Conservation (phyloP, 441 rosid genomes). For the Gossypium davidsonii region DNA sequence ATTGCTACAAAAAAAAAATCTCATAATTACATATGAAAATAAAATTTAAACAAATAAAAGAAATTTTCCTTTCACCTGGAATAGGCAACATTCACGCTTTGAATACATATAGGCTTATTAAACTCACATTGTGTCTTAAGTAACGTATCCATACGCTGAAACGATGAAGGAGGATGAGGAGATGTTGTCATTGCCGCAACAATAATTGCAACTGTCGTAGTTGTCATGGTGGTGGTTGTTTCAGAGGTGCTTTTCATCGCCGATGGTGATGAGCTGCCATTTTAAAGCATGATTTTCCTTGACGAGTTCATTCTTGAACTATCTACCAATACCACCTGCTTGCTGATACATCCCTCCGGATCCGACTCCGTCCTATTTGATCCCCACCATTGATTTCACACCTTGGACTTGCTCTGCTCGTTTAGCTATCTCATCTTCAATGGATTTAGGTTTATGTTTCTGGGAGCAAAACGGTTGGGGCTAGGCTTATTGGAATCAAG, state of each 20-base stretch:
- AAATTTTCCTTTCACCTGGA: constrained; percentile 45
- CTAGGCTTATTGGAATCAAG: no score
- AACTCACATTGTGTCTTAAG: constrained; percentile 81
- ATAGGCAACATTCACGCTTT: constrained; percentile 94
- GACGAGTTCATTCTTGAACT: no score
- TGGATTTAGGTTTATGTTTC: no score
- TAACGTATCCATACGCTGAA: constrained; percentile 31
- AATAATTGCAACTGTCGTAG: no score
- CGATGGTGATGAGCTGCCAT: background rate
- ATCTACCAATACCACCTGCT: no score
- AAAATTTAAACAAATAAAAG: background rate
- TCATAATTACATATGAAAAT: background rate
- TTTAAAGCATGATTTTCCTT: background rate
- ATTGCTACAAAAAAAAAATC: no score
- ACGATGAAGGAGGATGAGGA: constrained; percentile 11
- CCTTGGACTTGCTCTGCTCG: no score
- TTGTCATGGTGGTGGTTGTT: background rate
- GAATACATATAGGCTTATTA: constrained; percentile 90
- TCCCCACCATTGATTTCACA: no score
- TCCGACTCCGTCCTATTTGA: no score
- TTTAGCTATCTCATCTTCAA: no score
- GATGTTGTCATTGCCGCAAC: constrained; percentile 4
- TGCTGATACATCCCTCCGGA: no score
- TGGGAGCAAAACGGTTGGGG: no score
- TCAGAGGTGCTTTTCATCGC: background rate